phyloP scores from a whole-genome alignment of 495 filamentous ascomycete genomes.

The Aspergillus biplanus region DNA sequence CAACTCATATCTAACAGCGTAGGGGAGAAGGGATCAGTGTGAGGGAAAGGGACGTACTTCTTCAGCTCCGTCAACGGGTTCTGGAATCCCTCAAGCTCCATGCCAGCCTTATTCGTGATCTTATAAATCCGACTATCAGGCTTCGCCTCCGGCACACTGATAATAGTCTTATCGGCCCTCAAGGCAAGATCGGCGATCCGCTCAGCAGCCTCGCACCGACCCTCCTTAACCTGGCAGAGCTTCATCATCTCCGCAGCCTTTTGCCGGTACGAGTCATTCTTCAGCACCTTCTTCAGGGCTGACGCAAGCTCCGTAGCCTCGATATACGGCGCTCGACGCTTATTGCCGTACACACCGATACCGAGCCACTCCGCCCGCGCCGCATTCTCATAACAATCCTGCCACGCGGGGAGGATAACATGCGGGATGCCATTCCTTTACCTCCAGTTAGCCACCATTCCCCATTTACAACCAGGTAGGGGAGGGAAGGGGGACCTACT shows the following conservation, averaged over 20 bases:
- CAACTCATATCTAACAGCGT: too few species aligned
- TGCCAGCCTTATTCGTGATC: constrained; percentile 21
- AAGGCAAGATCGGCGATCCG: constrained; percentile 29
- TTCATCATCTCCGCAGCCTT: constrained; percentile 24
- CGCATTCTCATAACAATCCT: constrained; percentile 55
- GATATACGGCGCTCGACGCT: constrained; percentile 35
- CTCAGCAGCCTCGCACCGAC: constrained; percentile 26
- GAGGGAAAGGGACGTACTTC: constrained; percentile 11
- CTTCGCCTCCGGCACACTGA: constrained; percentile 19
- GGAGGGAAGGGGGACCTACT: constrained; percentile 36
- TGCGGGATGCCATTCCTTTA: constrained; percentile 52
- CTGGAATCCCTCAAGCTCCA: constrained; percentile 19
- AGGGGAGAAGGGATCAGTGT: too few species aligned
- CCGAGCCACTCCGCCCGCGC: constrained; percentile 51
- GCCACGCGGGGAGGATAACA: constrained; percentile 54
- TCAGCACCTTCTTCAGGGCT: constrained; percentile 35
- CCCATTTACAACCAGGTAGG: too few species aligned
- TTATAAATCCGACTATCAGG: constrained; percentile 18
- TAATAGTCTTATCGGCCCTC: constrained; percentile 26
- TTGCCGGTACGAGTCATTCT: constrained; percentile 27
- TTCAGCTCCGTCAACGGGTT: constrained; percentile 11
- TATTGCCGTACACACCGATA: constrained; percentile 53
- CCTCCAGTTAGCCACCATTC: background rate
- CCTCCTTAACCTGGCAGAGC: constrained; percentile 28
- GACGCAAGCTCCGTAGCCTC: constrained; percentile 34